A percentile compares a stretch with the other conserved stretches of the same genome.
These are phyloP conservation scores for Vanderwaltozyma verrucispora DNA, from an alignment of 805 yeast species.

Conservation along the genomic window DNA sequence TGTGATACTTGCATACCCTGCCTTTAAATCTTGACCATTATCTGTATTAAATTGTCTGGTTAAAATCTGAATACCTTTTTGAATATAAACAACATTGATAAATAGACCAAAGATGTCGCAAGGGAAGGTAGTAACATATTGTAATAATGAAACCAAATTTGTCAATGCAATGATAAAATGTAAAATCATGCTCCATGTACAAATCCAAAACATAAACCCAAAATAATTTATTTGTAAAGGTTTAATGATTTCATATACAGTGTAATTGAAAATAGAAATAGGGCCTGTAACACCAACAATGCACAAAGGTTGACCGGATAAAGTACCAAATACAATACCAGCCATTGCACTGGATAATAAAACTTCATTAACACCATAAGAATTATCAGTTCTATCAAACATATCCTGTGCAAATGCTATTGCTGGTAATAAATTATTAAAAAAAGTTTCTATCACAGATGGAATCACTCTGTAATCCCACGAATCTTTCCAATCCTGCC, in stretches of 20 bases:
- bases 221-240: conserved; percentile 45
- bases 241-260: conserved; percentile 41
- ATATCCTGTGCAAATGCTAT: conserved; percentile 94
- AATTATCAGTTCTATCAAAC: conserved; percentile 81
- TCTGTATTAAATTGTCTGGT: conserved; percentile 50
- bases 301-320: conserved; percentile 86
- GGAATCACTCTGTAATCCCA: conserved; percentile 83
- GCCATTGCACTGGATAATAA: conserved; percentile 76
- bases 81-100: conserved; percentile 77
- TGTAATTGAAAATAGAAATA: conserved; percentile 80
- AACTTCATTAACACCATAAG: conserved; percentile 89
- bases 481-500: conserved; percentile 75
- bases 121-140: conserved; percentile 67
- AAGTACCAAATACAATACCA: conserved; percentile 77
- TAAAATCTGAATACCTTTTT: conserved; percentile 82
- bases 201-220: conserved; percentile 94
- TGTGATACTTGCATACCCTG: conserved; percentile 67
- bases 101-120: conserved; percentile 92
- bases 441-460: conserved; percentile 68
- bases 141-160: conserved; percentile 57
- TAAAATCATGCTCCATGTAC: conserved; percentile 79
- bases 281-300: conserved; percentile 98
- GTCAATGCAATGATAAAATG: conserved; percentile 63
- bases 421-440: conserved; percentile 87
- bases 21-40: conserved; percentile 25